phyloP scores from a whole-genome alignment of 345 rosid species.

The Hibiscus syriacus region DNA sequence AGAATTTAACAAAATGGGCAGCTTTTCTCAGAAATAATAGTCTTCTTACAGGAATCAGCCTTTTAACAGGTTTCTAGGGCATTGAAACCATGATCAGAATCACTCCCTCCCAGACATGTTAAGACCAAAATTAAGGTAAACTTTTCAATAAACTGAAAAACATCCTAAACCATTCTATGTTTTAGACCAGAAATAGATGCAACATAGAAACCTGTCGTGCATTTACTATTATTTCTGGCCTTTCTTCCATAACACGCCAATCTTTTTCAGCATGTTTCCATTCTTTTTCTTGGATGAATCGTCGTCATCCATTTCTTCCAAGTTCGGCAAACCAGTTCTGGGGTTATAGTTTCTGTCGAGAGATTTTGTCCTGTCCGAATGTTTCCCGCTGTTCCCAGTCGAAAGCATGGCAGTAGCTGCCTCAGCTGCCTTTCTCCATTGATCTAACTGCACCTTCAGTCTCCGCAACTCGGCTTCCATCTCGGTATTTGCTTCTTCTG shows the following conservation, averaged over 20 bases:
- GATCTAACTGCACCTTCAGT: conserved; percentile 90
- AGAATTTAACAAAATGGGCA: neutral
- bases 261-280: conserved; percentile 82
- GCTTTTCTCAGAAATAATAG: neutral
- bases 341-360: conserved; percentile 40
- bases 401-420: conserved; percentile 88
- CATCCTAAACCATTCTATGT: neutral
- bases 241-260: conserved; percentile 87
- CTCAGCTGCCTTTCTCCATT: conserved; percentile 99
- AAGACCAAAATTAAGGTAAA: neutral
- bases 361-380: conserved; percentile 52
- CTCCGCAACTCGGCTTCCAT: conserved; percentile 83
- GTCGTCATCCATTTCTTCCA: conserved; percentile 76
- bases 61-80: neutral
- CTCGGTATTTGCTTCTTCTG: conserved; percentile 61
- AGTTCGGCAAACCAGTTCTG: conserved; percentile 49
- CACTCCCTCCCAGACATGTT: neutral
- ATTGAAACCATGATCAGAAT: neutral
- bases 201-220: neutral
- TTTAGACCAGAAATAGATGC: neutral
- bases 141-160: neutral
- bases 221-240: conserved; percentile 41
- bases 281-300: conserved; percentile 92
- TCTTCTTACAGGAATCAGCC: neutral
- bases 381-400: conserved; percentile 63